Evolutionary conservation across 495 filamentous ascomycete genomes (phyloP), one percentile per base, ranked within the genome.

Genomic region (Copromyces sp.): DNA sequence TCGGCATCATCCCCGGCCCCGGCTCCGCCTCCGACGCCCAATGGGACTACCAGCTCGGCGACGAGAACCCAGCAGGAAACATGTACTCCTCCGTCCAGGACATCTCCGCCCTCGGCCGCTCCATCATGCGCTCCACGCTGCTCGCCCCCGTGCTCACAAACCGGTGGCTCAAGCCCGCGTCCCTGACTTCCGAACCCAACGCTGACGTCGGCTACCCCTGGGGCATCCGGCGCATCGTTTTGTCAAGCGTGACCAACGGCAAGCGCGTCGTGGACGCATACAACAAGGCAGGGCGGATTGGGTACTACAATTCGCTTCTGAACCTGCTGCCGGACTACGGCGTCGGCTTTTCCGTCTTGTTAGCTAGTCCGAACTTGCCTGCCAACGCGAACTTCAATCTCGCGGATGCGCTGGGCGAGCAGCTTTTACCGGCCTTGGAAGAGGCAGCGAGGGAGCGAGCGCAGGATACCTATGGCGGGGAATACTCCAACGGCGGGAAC

Each of bases 121-220:
- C 84, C 44, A 88, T 91, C 74, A 81, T 91, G 32, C 80, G 79
- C 17, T 85, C 82, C 20, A 81, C 82, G 0, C 78, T 90, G 0
- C 77, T 90, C 1, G 68, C 81, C 0, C 78, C 83, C 0, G 75
- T 79, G 3, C 71, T 81, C 16, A 90, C 89, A 0, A 82, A 86
- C 72, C 77, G 83, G 47, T 91, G 88, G 89, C 79, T 91, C 68
- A 89, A 89, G 73, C 89, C 89, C 0, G 61, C 73, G 8, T 74
- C 82, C 0, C 80, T 86, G 32, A 88, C 87, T 3, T 81, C 88
- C 4, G 82, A 83, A 41, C 76, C 85, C 0, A 75, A 76, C 20
- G 78, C 83, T 38, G 81, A 82, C 12, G 78, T 90, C 6, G 84
- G 88, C 24, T 83, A 85, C 2, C 89, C 89, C 0, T 90, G 88